Evolutionary conservation across 176 grass and related monocot genomes (phyloP).

Genomic region (Tillandsia leiboldiana): DNA sequence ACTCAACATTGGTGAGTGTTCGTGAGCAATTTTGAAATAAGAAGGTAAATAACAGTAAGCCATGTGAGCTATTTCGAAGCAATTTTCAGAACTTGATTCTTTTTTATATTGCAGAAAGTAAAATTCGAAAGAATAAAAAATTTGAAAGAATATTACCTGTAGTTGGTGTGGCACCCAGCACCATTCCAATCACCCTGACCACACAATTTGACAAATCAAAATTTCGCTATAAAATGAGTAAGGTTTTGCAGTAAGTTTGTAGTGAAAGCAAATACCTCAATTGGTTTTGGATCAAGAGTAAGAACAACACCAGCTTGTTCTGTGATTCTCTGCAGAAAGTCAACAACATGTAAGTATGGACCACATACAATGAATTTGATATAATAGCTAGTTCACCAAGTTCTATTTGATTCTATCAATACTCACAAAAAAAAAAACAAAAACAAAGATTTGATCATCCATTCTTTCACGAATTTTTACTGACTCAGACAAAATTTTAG

Average conservation of each 20-base stretch:
- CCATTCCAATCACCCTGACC: conserved; percentile 97
- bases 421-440: neutral
- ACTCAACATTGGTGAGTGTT: too few species aligned
- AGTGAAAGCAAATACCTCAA: conserved; percentile 47
- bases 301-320: conserved; percentile 96
- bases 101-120: too few species aligned
- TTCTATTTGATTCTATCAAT: neutral
- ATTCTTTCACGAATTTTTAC: too few species aligned
- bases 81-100: too few species aligned
- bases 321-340: conserved; percentile 76
- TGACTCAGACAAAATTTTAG: too few species aligned
- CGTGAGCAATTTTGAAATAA: too few species aligned
- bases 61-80: too few species aligned
- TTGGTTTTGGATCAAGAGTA: conserved; percentile 96
- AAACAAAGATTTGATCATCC: too few species aligned
- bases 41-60: too few species aligned
- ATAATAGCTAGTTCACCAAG: neutral
- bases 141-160: conserved; percentile 38
- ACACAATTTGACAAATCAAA: neutral
- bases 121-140: conserved; percentile 1
- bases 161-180: conserved; percentile 98
- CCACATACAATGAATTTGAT: neutral
- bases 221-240: neutral
- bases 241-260: neutral
- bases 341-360: conserved; percentile 24